Base-by-base conservation (phyloP, 2,329 filamentous ascomycete species). In the Rutstroemia sp. region DNA sequence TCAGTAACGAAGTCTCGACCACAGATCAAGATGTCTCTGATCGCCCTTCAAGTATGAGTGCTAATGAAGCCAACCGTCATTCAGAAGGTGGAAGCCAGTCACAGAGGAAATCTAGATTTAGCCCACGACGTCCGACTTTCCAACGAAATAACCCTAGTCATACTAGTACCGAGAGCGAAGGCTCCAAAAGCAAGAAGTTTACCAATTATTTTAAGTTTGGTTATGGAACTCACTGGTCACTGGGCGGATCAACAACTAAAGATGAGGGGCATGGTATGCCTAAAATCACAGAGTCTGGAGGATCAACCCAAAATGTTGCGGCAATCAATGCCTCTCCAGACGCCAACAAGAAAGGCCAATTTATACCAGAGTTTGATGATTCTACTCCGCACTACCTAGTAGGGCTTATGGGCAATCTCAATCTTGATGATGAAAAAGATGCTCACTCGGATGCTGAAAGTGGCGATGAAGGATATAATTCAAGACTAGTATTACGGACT, bases 191-290 rank as follows among this genome's bases (percentile, higher is more conserved):
- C 17, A 63, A 48, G 19, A 82, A 76, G 56, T 75, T 85, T 63
- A 78, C 85, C 65, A 80, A 78, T 61, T 87, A 83, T 64, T 75
- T 89, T 51, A 88, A 84, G 64, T 71, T 86, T 50, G 83, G 83
- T 4, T 86, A 86, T 61, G 83, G 83, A 27, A 84, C 80, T n/a
- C 83, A 84, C 62, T 86, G 83, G 83, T 76, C 77, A 14, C 65
- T 83, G 2, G 73, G 74, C 5, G 60, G 65, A 21, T 56, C 60
- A 60, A 42, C 58, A 16, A 53, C 58, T 19, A 61, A 60, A 45
- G 45, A 38, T 16, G 57, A 58, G 41, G 49, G 47, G 5, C 21
- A 17, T 14, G 34, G 16, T 30, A 51, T 57, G 21, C 10, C 38
- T 39, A 7, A 37, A 19, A 10, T 44, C 12, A 19, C 42, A 19